These are phyloP conservation scores for Candida yuanshanica DNA, from an alignment of 805 yeast species.

Conservation along the genomic window DNA sequence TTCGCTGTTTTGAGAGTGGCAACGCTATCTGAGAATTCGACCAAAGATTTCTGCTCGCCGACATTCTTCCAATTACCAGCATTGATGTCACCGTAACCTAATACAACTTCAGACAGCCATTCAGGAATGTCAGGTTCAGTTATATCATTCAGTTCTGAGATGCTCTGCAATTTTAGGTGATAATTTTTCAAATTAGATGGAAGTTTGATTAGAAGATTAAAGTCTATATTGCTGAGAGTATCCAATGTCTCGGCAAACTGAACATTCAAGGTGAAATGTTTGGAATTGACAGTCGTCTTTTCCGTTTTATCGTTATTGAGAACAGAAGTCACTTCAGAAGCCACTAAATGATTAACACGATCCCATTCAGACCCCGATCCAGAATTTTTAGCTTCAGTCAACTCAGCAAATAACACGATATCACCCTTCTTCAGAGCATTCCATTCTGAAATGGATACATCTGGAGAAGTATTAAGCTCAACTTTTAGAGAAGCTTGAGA, in stretches of 20 bases:
- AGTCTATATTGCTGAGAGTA: background rate
- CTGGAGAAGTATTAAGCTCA: constrained; percentile 2
- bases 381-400: constrained; percentile 7
- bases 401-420: constrained; percentile 7
- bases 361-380: constrained; percentile 4
- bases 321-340: background rate
- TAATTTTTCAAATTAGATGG: constrained; percentile 5
- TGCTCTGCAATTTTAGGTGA: background rate
- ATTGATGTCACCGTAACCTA: constrained; percentile 27
- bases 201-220: constrained; percentile 25
- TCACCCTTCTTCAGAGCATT: constrained; percentile 9
- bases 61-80: constrained; percentile 2
- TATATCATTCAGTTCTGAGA: constrained; percentile 4
- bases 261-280: background rate
- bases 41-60: background rate
- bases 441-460: constrained; percentile 12
- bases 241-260: background rate
- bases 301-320: background rate
- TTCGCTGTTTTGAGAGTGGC: background rate
- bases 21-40: background rate
- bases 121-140: constrained; percentile 22
- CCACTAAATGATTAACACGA: constrained; percentile 6
- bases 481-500: background rate
- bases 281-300: background rate
- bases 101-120: constrained; percentile 29